Evolutionary conservation across 192 early-diverging fungal species (phyloP), one percentile per base, ranked within the genome.

Genomic region (Mortierella alpina): DNA sequence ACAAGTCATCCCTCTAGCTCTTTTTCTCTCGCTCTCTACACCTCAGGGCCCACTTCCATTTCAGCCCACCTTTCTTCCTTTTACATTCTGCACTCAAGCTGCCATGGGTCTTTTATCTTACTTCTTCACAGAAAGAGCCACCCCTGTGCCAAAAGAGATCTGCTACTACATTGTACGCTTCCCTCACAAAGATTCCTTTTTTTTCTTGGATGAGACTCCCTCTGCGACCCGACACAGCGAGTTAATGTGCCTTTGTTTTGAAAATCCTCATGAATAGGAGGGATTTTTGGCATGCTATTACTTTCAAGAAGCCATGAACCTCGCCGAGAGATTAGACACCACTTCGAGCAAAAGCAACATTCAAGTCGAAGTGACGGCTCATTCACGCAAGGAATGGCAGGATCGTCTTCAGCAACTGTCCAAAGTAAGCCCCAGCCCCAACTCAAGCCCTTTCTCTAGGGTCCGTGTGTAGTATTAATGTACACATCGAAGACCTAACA

Each of bases 321-420:
- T 79, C 0, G 68, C 76, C 1, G 76, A 79, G 7, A 42, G 76
- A 44, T 45, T 79, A 17, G 76, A 79, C 40, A 79, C 76, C 6
- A 79, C 76, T 5, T 67, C 76, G 31, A 79, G 64, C 39, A 40
- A 60, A 52, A 79, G 76, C 39, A 79, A 67, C 40, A 72, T 79
- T 58, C 76, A 79, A 46, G 76, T 79, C 22, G 76, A 79, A n/a
- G 50, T 79, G 17, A 67, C 58, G 5, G 76, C 76, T 0, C 76
- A 79, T 31, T 59, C 76, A 14, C 76, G 76, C 1, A 66, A 71
- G 53, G 76, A 79, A 5, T 79, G 76, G 76, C 49, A 68, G 15
- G 69, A 67, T 40, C 76, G 76, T 23, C 39, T 79, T 47, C 18
- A 40, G 17, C 47, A 72, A 18, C 56, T 79, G 7, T 12, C 45